Base-by-base conservation (phyloP, 305 asterid species). In the Rubia peregrina region DNA sequence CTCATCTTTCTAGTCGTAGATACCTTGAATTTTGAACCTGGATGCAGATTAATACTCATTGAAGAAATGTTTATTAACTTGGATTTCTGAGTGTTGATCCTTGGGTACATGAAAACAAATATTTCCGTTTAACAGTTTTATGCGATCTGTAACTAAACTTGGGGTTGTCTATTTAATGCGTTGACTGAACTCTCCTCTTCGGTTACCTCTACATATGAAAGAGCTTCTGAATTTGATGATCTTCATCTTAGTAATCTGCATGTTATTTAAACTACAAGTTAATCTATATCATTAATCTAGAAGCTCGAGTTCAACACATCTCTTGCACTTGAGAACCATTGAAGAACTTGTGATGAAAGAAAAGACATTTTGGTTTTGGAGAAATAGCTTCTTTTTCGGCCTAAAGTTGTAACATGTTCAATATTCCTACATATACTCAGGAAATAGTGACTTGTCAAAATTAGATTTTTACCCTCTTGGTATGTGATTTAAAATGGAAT, bases 231-330 rank as follows among this genome's bases (percentile, higher is more conserved):
- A 81, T 85, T 84, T 72, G 90, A 87, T 71, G 98, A 93, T 83
- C 96, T 93, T 75, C 95, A 86, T 85, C 73, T 88, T 61, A 96
- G 96, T 73, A 96, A 93, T 80, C 79, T 93, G 68, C 98, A 93
- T 85, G 92, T 89, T 66, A 76, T 89, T 57, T 88, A 87, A 73
- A 79, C 84, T 70, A 85, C 82, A 30, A 95, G 98, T 88, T 44
- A 77, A n/a, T 7, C 33, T 73, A 51, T 53, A 21, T 77, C 30
- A 64, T 74, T 22, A 46, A 43, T 65, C 36, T 56, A 62, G 24
- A 60, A 71, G 64, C 40, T 38, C 38, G 17, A 44, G 13, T 63
- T 5, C 26, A 30, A 16, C 67, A 38, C 14, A 33, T 38, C 36
- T 19, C 17, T 51, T 21, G 62, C 44, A 9, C 19, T 16, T 33